Percentiles rank a stretch among this genome's conserved stretches.
phyloP scores from a whole-genome alignment of 768 basidiomycete species.

The Phaeolepiota aurea region DNA sequence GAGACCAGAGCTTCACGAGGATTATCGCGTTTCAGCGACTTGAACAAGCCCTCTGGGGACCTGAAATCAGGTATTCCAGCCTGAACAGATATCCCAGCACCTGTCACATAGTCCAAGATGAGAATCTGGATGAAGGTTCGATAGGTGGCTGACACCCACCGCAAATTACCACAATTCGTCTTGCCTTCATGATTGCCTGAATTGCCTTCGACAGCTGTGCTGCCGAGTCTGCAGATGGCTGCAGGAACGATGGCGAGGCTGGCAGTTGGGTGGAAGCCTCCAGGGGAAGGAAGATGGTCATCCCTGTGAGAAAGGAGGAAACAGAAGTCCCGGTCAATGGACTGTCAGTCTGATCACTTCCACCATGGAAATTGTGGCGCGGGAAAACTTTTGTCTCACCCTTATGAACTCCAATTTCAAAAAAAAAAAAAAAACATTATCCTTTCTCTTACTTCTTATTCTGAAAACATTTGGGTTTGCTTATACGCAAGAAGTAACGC shows the following conservation, averaged over 20 bases:
- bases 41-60: constrained; percentile 74
- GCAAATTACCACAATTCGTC: constrained; percentile 78
- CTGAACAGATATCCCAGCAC: constrained; percentile 82
- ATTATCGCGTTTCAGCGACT: constrained; percentile 69
- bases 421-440: too few species aligned
- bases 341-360: too few species aligned
- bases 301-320: constrained; percentile 18
- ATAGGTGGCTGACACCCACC: constrained; percentile 39
- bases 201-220: constrained; percentile 46
- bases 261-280: constrained; percentile 38
- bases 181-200: constrained; percentile 69
- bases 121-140: constrained; percentile 1
- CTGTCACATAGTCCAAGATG: constrained; percentile 24
- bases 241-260: constrained; percentile 47
- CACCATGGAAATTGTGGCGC: constrained; percentile 17
- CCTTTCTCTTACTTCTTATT: too few species aligned
- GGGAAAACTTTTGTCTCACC: constrained; percentile 9
- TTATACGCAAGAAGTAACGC: too few species aligned
- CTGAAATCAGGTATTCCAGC: constrained; percentile 90
- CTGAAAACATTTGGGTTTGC: too few species aligned
- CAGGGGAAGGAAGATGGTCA: constrained; percentile 64
- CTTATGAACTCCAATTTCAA: too few species aligned
- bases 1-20: constrained; percentile 62
- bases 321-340: background rate
- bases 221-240: constrained; percentile 32